Base-by-base conservation (phyloP, 257 asterid genomes). In the Gentiana dahurica region DNA sequence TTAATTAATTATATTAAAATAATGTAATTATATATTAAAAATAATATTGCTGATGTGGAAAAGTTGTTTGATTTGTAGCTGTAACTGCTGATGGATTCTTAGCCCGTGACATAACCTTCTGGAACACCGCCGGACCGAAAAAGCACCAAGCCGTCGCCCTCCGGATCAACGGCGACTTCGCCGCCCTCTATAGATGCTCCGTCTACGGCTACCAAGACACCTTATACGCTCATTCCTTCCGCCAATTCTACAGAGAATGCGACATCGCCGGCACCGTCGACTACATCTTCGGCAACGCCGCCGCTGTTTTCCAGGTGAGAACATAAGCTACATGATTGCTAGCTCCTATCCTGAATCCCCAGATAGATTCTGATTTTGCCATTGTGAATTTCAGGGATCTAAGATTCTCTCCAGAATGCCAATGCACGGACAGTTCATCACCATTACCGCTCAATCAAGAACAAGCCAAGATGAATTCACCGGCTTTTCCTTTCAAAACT, bases 141-240 rank as follows among this genome's bases (percentile, higher is more conserved):
- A 87, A 85, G 73, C 73, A 78, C 65, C 98, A 91, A 62, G 98
- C 98, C 0, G 98, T 78, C 0, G 97, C 98, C 59, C 88, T 91
- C 5, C 93, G 97, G 2, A 57, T 88, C 36, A 88, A 70, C 33
- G 90, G 95, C 0, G 95, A 91, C 68, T 52, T 81, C 0, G 72
- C 85, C 0, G 97, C 95, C 2, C 59, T 87, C 4, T 87, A 85
- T 60, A 49, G 79, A 9, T 85, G 98, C 85, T 50, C 67, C 55
- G 52, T 91, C 4, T 41, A 52, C 3, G 98, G 98, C 8, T 75
- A 65, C 74, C 98, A 91, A 35, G 98, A 91, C 75, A 70, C 94
- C 0, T 49, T 91, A 3, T 91, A 91, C 12, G 90, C 62, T 37
- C 98, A 91, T 36, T 73, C 95, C 0, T 83, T 81, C 67, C 53